Conservation (phyloP, 768 basidiomycete species). For the Mycena epipterygia region DNA sequence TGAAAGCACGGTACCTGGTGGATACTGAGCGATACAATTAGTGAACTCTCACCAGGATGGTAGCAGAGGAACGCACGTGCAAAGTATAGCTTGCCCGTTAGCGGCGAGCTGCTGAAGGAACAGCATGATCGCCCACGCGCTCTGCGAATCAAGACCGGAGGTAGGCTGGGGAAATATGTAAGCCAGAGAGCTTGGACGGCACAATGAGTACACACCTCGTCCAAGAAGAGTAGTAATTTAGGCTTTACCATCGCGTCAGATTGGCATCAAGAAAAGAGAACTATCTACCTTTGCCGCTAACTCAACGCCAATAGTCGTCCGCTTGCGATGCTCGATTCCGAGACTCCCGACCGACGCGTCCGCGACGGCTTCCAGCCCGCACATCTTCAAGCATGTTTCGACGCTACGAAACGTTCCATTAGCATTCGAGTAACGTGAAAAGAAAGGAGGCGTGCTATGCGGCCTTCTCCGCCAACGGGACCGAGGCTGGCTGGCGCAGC, state of each 20-base stretch:
- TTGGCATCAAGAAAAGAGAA: too few relatives aligned
- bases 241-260: too few relatives aligned
- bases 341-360: constrained; percentile 79
- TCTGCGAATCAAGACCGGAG: constrained; percentile 88
- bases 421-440: too few relatives aligned
- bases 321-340: constrained; percentile 80
- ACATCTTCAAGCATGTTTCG: too few relatives aligned
- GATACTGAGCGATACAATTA: constrained; percentile 48
- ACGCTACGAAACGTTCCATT: too few relatives aligned
- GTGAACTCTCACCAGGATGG: neutral
- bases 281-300: constrained; percentile 32
- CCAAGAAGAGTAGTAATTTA: too few relatives aligned
- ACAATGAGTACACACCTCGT: too few relatives aligned
- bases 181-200: too few relatives aligned
- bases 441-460: too few relatives aligned
- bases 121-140: constrained; percentile 84
- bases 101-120: constrained; percentile 85
- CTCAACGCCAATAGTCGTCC: constrained; percentile 74
- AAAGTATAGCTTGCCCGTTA: constrained; percentile 90
- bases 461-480: constrained; percentile 71
- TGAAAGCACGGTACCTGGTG: constrained; percentile 50
- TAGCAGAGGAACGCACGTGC: constrained; percentile 69
- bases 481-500: constrained; percentile 76
- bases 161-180: constrained; percentile 70
- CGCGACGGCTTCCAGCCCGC: too few relatives aligned